Percentiles rank a stretch among this genome's conserved stretches.
phyloP scores from a whole-genome alignment of 2,329 filamentous ascomycete species.

The Clonostachys sp. region DNA sequence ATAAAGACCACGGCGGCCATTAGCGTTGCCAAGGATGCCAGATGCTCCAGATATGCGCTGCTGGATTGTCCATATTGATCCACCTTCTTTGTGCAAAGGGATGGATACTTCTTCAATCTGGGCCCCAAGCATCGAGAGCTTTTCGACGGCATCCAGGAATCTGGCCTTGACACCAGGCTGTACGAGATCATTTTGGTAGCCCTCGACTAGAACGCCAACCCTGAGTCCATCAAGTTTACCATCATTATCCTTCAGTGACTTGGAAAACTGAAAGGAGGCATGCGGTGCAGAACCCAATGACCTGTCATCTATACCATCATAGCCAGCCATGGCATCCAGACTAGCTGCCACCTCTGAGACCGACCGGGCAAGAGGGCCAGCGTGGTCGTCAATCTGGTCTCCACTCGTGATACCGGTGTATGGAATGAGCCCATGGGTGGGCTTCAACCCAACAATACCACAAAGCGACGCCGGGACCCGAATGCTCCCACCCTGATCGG shows the following conservation, averaged over 20 bases:
- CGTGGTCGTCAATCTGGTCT: conserved; percentile 46
- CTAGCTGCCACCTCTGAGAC: conserved; percentile 32
- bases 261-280: conserved; percentile 13
- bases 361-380: conserved; percentile 33
- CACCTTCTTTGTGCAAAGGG: conserved; percentile 39
- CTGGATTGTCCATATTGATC: conserved; percentile 45
- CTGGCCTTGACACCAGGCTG: conserved; percentile 30
- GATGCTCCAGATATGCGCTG: conserved; percentile 35
- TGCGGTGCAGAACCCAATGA: conserved; percentile 23
- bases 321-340: conserved; percentile 39
- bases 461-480: conserved; percentile 34
- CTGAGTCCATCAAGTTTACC: conserved; percentile 16
- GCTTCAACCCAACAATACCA: conserved; percentile 41
- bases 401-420: conserved; percentile 43
- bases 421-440: conserved; percentile 44
- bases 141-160: conserved; percentile 33
- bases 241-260: not conserved
- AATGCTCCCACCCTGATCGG: conserved; percentile 43
- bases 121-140: conserved; percentile 40
- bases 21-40: conserved; percentile 33
- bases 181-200: conserved; percentile 29
- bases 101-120: conserved; percentile 43
- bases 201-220: conserved; percentile 39
- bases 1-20: conserved; percentile 40
- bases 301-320: conserved; percentile 42